Evolutionary conservation across 1,139 yeast genomes (phyloP).

Genomic region (Candida sp.): DNA sequence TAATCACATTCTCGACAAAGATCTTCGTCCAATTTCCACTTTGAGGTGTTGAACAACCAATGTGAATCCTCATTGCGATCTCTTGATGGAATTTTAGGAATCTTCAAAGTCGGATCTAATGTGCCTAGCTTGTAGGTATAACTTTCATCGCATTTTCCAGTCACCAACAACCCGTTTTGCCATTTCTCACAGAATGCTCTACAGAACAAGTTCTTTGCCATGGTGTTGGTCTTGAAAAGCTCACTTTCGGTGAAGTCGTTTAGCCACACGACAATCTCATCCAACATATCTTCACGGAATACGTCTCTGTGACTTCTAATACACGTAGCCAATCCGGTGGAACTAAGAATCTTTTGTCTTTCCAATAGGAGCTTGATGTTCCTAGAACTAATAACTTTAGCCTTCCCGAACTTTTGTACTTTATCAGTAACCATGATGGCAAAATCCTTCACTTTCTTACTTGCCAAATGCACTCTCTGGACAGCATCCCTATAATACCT

Average conservation of each 20-base stretch:
- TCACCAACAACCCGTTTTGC: conserved; percentile 48
- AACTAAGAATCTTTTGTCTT: conserved; percentile 55
- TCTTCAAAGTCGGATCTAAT: conserved; percentile 31
- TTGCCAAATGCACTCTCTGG: conserved; percentile 64
- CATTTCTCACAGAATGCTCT: conserved; percentile 57
- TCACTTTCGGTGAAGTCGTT: conserved; percentile 61
- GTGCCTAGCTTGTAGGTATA: conserved; percentile 35
- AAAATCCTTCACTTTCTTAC: conserved; percentile 67
- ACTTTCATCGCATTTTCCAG: conserved; percentile 12
- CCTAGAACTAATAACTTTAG: conserved; percentile 62
- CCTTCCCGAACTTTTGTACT: conserved; percentile 71
- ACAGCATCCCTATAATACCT: conserved; percentile 79
- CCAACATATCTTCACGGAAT: conserved; percentile 84
- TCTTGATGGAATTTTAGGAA: conserved; percentile 33
- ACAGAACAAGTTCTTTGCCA: conserved; percentile 57
- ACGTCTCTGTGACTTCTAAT: conserved; percentile 71
- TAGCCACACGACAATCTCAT: conserved; percentile 70
- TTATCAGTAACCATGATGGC: conserved; percentile 75
- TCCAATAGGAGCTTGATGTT: conserved; percentile 54
- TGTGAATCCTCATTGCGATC: conserved; percentile 19
- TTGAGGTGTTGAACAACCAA: conserved; percentile 42
- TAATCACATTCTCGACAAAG: conserved; percentile 52
- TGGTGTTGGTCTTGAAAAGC: conserved; percentile 52
- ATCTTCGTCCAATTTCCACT: conserved; percentile 46
- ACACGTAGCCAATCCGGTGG: conserved; percentile 70